Evolutionary conservation across 208 protist genomes (phyloP), one percentile per base, ranked within the genome.

Genomic region (Porcisia hertigi): DNA sequence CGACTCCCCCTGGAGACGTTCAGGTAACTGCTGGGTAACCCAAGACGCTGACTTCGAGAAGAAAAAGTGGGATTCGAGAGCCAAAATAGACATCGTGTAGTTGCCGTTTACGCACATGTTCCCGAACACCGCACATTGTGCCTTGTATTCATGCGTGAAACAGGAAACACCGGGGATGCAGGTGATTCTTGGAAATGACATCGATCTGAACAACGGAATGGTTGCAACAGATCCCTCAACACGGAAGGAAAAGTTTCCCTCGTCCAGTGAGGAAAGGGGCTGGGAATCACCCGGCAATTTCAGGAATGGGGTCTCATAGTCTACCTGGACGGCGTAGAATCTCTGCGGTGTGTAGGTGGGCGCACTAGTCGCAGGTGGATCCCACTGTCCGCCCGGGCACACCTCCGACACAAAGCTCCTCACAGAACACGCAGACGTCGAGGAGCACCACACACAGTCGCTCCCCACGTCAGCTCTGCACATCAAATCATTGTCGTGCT

Each of bases 101-200:
- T 82, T 80, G 23, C 78, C 85, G 62, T 84, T 74, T 6, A 77
- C 54, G 73, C 81, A 86, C 55, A 70, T 75, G 34, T 72, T 76
- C 2, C 45, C 16, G 4, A 82, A 20, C 3, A 73, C 9, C n/a
- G n/a, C 69, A 66, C 78, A 81, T 1, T 0, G 8, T 20, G 7
- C 2, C 3, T 2, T 3, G 3, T 23, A 3, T 0, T 25, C 18
- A 9, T 45, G 23, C 20, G 30, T 49, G n/a, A 34, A 5, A 30
- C 75, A 79, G 25, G 36, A 73, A 0, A 39, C 20, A 12, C 75
- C 75, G 6, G 66, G 64, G n/a, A 39, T 53, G 57, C 75, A 79
- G 30, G 3, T 30, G n/a, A 72, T 30, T 25, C 8, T n/a, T 12
- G 25, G 12, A 11, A 3, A 25, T 41, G 43, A 63, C 7, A 16